Evolutionary conservation across 1,284 basidiomycete species (phyloP), one percentile per base, ranked within the genome.

Genomic region (Heterobasidion annosum): DNA sequence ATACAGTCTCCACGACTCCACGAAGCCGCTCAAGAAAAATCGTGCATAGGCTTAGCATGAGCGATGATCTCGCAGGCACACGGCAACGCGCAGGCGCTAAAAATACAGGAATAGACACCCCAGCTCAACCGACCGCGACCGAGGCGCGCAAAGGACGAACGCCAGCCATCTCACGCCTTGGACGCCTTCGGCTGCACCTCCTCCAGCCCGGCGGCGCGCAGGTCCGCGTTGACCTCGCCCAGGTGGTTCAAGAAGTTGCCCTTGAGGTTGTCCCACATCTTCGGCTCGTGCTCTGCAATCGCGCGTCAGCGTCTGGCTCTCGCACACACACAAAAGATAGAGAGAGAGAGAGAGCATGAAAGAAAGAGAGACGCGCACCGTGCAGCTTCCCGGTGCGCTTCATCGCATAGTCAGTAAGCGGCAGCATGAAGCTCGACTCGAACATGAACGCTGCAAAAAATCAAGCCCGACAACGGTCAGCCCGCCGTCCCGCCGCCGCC

Each of bases 371-470:
- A 34, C 18, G 62, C 70, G 55, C 58, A 82, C 79, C 73, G 57
- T 83, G 79, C 13, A 82, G 69, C 53, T 77, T 79, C 13, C 78
- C 79, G 25, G 76, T 74, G 35, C 75, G 68, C 52, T 81, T 76
- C 71, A 82, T 79, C 3, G 81, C 82, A 59, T 71, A 85, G 58
- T 84, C 82, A 4, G 81, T 82, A 43, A 85, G 69, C 0, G 78
- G 81, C 58, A 83, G 74, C 67, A 77, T 76, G 73, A 82, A 76
- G 59, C 76, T 78, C 2, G 80, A 76, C 64, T 84, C 82, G 58
- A 85, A 81, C 81, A 85, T 83, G 66, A 83, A 80, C 10, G 75
- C 82, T 82, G 42, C 18, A 9, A 47, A 48, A 18, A 48, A 18
- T 40, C 8, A 18, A 13, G 43, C 18, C 48, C 18, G 40, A 19